Base-by-base conservation (phyloP, 306 rosid genomes). In the Corylus americana region DNA sequence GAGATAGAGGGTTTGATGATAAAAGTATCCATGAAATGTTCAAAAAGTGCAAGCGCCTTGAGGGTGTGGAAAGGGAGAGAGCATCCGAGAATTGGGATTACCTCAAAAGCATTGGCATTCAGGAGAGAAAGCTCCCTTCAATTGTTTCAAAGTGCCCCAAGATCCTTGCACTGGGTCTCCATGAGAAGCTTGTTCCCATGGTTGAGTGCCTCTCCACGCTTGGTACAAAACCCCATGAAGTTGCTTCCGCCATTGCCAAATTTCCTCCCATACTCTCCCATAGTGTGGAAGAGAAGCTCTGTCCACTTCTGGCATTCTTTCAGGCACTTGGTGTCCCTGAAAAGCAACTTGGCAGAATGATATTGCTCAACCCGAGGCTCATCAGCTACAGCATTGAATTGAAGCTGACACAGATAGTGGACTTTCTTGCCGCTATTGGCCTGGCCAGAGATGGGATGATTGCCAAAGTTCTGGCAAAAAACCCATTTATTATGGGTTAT, bases 231-330 rank as follows among this genome's bases (percentile, higher is more conserved):
- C 97, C 95, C 27, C 75, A 61, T 35, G 93, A 94, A 80, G 91
- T 92, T 74, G 89, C 90, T 31, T 77, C 97, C 39, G 91, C 98
- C 77, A 89, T 92, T 62, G 79, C 91, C 68, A 92, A 90, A 80
- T 94, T 94, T 67, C 97, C 97, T 81, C 91, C 86, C 80, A 83
- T 94, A 78, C 90, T 92, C 72, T 85, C 89, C 14, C 90, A 90
- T 53, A 88, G 97, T 62, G 97, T 92, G 79, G 97, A 91, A 82
- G 97, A 92, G 91, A 94, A 94, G 92, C 94, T 92, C 17, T 94
- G 97, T 59, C 97, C 97, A 4, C 97, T 94, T 68, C 87, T 94
- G 91, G 97, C 93, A 0, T 92, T 92, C 87, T 90, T 94, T 81
- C 94, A 94, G 86, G 82, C 95, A 8, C 70, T 94, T 39, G 97